Base-by-base conservation (phyloP, 106 monocot species). In the Acanthochlamys bracteata region DNA sequence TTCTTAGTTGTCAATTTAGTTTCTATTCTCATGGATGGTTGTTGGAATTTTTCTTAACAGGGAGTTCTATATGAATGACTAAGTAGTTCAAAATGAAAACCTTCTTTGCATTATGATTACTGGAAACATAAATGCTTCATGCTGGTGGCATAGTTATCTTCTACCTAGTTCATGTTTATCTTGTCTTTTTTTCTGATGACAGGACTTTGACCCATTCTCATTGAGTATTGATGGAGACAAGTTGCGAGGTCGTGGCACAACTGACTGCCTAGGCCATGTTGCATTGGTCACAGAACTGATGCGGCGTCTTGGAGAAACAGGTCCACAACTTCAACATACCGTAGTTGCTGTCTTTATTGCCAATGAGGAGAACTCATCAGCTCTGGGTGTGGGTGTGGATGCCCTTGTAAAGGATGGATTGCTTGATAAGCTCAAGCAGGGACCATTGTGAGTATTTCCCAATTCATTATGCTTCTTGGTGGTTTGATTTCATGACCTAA, bases 191-290 rank as follows among this genome's bases (percentile, higher is more conserved):
- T 57, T 11, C 7, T 62, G 33, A 15, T 16, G n/a, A n/a, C 42
- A 84, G 89, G 82, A 82, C 39, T 91, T 98, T 23, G 80, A 91
- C 83, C 91, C 96, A 10, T 98, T 98, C 73, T 86, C 87, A n/a
- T 63, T 98, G 71, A 83, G 85, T 41, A 78, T 84, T 27, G 96
- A 91, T 13, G 88, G 90, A 25, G 95, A 96, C 66, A 80, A 85
- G 72, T 73, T 96, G 57, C 73, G 78, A 24, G 91, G 88, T 0
- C 73, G 96, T 17, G 96, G 96, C 49, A 98, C 96, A 11, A 98
- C 96, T 4, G 96, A 98, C 41, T 98, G 96, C 55, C 69, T 98
- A 39, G 96, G 96, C 10, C 91, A 98, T 53, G 91, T 98, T 10
- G 91, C 96, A 20, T 83, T 98, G 4, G 85, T 98, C 52, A 85